These are phyloP conservation scores for Oxyria digyna DNA, from an alignment of 148 eudicot species.

Conservation along the genomic window DNA sequence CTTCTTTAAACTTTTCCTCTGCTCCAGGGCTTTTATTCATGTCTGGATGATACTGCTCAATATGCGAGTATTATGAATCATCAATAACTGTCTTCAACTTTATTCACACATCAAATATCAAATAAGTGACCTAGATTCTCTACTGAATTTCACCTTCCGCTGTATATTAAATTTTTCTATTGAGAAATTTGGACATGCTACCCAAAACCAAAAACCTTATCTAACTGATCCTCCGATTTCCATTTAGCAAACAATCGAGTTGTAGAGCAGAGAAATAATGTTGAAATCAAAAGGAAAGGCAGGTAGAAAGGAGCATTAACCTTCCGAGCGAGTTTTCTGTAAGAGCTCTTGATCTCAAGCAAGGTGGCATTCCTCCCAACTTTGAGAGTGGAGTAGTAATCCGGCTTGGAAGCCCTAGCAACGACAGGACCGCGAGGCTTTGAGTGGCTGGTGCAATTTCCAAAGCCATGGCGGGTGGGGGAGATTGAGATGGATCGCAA, in stretches of 20 bases:
- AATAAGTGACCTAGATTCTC: not conserved
- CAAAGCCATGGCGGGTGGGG: not conserved
- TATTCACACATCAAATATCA: not conserved
- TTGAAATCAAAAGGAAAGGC: not conserved
- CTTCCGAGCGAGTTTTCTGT: conserved; percentile 81
- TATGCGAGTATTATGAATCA: not conserved
- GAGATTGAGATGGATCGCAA: not conserved
- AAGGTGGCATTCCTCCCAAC: conserved; percentile 47
- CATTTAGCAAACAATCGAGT: not conserved
- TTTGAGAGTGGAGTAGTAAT: conserved; percentile 50
- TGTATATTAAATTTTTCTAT: not conserved
- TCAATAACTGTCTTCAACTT: not conserved
- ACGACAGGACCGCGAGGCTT: conserved; percentile 6
- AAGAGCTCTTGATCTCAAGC: conserved; percentile 66
- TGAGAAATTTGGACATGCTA: too few relatives aligned
- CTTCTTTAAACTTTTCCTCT: conserved; percentile 88
- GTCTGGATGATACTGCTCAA: conserved; percentile 85
- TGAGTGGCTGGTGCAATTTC: not conserved
- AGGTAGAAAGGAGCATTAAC: conserved; percentile 18
- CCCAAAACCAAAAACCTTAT: not conserved
- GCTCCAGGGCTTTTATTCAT: conserved; percentile 62
- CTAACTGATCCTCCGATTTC: not conserved
- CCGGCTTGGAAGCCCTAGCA: conserved; percentile 22
- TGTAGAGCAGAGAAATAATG: not conserved
- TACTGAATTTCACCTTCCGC: not conserved